Conservation (phyloP, 1,139 yeast genomes). For the Zygosaccharomyces sapae region DNA sequence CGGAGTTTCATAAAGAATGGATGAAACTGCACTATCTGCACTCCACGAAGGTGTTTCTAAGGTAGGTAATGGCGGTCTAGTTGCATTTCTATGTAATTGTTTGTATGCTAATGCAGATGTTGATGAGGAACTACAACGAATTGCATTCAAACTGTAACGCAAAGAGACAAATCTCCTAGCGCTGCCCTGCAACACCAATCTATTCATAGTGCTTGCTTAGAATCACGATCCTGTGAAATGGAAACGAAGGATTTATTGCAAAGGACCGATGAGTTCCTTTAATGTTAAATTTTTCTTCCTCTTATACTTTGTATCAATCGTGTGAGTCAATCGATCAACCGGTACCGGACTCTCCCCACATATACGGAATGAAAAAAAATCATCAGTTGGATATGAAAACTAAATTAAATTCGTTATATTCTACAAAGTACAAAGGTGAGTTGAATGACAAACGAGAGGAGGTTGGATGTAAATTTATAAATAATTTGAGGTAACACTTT, state of each 20-base stretch:
- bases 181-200: slow-evolving; percentile 12
- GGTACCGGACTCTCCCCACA: neutral
- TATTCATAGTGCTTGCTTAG: slow-evolving; percentile 8
- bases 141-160: slow-evolving; percentile 1
- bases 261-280: neutral
- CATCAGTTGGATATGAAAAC: neutral
- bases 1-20: slow-evolving; percentile 93
- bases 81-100: slow-evolving; percentile 78
- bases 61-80: slow-evolving; percentile 90
- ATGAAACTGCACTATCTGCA: slow-evolving; percentile 91
- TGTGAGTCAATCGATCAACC: neutral
- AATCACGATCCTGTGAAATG: neutral
- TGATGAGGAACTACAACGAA: slow-evolving; percentile 45
- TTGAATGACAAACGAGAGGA: neutral
- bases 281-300: neutral
- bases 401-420: neutral
- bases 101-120: slow-evolving; percentile 97
- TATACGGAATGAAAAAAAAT: slow-evolving; percentile 4
- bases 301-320: neutral
- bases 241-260: neutral
- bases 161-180: slow-evolving; percentile 11
- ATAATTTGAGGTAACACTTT: neutral
- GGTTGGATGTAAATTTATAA: neutral
- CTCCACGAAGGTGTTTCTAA: slow-evolving; percentile 93
- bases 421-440: no score